Conservation (phyloP, 2,329 filamentous ascomycete genomes). For the Tothia fuscella region DNA sequence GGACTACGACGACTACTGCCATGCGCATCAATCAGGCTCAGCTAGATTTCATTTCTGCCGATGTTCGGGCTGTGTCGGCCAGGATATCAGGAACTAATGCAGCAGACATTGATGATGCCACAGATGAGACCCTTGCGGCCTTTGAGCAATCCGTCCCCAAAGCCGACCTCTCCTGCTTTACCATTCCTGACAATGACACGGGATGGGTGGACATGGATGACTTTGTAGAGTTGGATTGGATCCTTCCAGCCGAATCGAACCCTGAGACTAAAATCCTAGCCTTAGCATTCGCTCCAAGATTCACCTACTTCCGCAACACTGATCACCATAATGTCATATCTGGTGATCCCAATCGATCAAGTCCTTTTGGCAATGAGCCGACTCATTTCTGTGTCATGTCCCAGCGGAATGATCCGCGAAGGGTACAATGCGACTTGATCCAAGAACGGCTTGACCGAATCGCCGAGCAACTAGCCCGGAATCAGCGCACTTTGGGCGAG, state of each 20-base stretch:
- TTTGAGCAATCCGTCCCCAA: conserved; percentile 41
- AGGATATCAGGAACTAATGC: conserved; percentile 70
- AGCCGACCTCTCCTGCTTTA: conserved; percentile 70
- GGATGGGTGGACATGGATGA: conserved; percentile 99
- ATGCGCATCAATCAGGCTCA: conserved; percentile 96
- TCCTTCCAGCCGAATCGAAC: conserved; percentile 76
- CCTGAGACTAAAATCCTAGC: conserved; percentile 91
- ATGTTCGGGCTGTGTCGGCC: conserved; percentile 86
- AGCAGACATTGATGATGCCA: conserved; percentile 58
- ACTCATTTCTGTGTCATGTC: conserved; percentile 96
- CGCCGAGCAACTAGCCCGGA: conserved; percentile 62
- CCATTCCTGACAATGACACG: conserved; percentile 87
- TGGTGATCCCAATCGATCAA: conserved; percentile 70
- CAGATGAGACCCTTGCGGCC: conserved; percentile 48
- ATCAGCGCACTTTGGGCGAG: conserved; percentile 61
- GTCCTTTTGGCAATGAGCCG: conserved; percentile 82
- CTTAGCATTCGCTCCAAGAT: conserved; percentile 80
- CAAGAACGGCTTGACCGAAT: conserved; percentile 68
- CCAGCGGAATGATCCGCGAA: conserved; percentile 57
- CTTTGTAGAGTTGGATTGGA: conserved; percentile 96
- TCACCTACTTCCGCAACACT: conserved; percentile 95
- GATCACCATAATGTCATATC: conserved; percentile 73
- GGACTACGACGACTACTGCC: conserved; percentile 69
- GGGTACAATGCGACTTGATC: conserved; percentile 78
- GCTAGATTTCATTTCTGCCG: conserved; percentile 79